phyloP scores from a whole-genome alignment of 352 stramenopile species.

The Plasmopara viticola region DNA sequence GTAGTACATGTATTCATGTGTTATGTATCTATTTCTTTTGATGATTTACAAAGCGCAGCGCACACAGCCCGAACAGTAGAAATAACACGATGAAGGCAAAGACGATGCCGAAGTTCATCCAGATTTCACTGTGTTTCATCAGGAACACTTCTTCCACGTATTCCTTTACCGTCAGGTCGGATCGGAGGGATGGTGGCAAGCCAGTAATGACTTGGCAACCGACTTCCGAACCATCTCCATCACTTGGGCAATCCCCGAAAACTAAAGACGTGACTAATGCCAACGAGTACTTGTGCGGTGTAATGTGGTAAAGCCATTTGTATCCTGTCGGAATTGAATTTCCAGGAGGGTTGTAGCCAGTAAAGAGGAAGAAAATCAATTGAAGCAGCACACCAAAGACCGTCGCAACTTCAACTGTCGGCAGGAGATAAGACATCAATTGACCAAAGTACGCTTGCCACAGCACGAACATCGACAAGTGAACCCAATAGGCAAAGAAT shows the following conservation, averaged over 20 bases:
- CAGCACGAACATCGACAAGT: conserved; percentile 14
- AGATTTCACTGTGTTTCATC: conserved; percentile 32
- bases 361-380: conserved; percentile 18
- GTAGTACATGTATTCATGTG: too few species aligned
- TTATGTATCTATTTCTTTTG: conserved; percentile 31
- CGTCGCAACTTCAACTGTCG: conserved; percentile 41
- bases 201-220: conserved; percentile 27
- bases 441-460: conserved; percentile 22
- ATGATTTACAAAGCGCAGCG: conserved; percentile 26
- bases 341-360: conserved; percentile 18
- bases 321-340: conserved; percentile 6
- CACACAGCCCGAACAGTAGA: conserved; percentile 11
- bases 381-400: conserved; percentile 25
- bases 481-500: conserved; percentile 17
- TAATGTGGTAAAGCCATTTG: conserved; percentile 18
- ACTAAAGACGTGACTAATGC: conserved; percentile 4
- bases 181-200: conserved; percentile 20
- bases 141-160: conserved; percentile 28
- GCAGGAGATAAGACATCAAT: conserved; percentile 23
- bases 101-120: conserved; percentile 20
- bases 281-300: conserved; percentile 17
- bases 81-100: conserved; percentile 25
- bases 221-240: conserved; percentile 16
- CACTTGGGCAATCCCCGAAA: conserved; percentile 18
- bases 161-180: conserved; percentile 24